A percentile compares a stretch with the other conserved stretches of the same genome.
These are phyloP conservation scores for Bacidia rubella DNA, from an alignment of 495 filamentous ascomycete species.

Conservation along the genomic window DNA sequence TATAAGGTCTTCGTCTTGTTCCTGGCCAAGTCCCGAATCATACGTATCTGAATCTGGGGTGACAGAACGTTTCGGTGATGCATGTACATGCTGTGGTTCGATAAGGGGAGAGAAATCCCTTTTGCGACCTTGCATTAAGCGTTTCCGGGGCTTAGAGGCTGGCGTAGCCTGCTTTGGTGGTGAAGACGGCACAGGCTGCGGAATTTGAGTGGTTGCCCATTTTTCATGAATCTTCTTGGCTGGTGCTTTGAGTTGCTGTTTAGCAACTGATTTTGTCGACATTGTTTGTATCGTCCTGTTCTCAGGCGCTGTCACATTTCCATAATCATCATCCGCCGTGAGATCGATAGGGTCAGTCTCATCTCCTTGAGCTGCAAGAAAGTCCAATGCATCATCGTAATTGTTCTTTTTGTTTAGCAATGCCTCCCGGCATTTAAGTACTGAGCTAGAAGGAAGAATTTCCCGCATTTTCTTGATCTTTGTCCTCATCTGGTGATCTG, in stretches of 20 bases:
- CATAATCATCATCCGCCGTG: slow-evolving; percentile 26
- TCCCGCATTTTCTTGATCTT: slow-evolving; percentile 44
- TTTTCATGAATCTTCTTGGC: slow-evolving; percentile 45
- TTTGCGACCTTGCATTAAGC: slow-evolving; percentile 47
- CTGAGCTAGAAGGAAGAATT: slow-evolving; percentile 37
- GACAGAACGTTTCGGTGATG: slow-evolving; percentile 16
- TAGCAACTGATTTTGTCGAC: slow-evolving; percentile 23
- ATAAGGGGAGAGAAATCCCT: slow-evolving; percentile 4
- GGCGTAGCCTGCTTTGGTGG: background rate
- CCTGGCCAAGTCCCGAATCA: slow-evolving; percentile 37
- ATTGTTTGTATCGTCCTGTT: too few species aligned
- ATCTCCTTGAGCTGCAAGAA: slow-evolving; percentile 25
- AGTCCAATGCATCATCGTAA: slow-evolving; percentile 44
- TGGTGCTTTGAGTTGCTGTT: slow-evolving; percentile 47
- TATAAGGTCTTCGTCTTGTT: slow-evolving; percentile 27
- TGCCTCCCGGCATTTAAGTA: slow-evolving; percentile 38
- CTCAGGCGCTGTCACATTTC: too few species aligned
- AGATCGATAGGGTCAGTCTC: slow-evolving; percentile 21
- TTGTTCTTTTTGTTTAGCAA: slow-evolving; percentile 39
- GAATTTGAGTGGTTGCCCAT: slow-evolving; percentile 36
- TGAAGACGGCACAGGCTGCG: slow-evolving; percentile 10
- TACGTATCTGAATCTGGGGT: slow-evolving; percentile 37
- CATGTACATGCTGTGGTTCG: background rate
- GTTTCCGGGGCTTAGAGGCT: slow-evolving; percentile 31
- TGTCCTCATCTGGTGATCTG: slow-evolving; percentile 34